Base-by-base conservation (phyloP, 2,329 filamentous ascomycete species). In the Fusarium papillatum region DNA sequence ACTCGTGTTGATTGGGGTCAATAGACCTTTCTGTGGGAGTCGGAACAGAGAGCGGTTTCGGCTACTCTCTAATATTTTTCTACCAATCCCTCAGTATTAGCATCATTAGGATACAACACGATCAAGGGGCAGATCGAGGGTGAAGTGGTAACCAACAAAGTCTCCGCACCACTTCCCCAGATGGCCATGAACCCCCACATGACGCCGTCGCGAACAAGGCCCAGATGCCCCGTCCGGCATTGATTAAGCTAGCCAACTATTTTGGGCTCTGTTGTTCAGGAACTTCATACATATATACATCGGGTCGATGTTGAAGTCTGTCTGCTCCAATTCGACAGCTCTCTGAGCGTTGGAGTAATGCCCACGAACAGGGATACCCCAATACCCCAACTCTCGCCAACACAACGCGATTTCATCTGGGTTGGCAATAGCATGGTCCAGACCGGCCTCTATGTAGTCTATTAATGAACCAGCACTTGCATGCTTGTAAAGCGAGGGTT, bases 141-240 rank as follows among this genome's bases (percentile, higher is more conserved):
- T 19, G 17, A 55, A 13, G 22, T 55, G 29, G 29, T n/a, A 14
- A 31, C 19, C 50, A 53, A 53, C 16, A 11, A 19, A 31, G 10
- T 55, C 34, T 39, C 60, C 24, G 64, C 69, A 46, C 64, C 48
- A 46, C n/a, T 69, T 63, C 72, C 43, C 64, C 48, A 66, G 64
- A 64, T 7, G 38, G 41, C n/a, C 16, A 24, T 19, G 34, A 46
- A 29, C 50, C 62, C 48, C 62, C 61, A 43, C 69, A 69, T 55
- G 69, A 50, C 26, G 31, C 65, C 55, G 59, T 73, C 50, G 43
- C 66, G 62, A 34, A 19, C 11, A 34, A 22, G 50, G 19, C 7
- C 10, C 16, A 19, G 6, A 29, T 53, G 5, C 26, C 48, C 26
- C 24, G 48, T 53, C 26, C 17, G 48, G 26, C 2, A 31, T 53